phyloP scores from a whole-genome alignment of 768 basidiomycete genomes.

The Steccherinum ochraceum region DNA sequence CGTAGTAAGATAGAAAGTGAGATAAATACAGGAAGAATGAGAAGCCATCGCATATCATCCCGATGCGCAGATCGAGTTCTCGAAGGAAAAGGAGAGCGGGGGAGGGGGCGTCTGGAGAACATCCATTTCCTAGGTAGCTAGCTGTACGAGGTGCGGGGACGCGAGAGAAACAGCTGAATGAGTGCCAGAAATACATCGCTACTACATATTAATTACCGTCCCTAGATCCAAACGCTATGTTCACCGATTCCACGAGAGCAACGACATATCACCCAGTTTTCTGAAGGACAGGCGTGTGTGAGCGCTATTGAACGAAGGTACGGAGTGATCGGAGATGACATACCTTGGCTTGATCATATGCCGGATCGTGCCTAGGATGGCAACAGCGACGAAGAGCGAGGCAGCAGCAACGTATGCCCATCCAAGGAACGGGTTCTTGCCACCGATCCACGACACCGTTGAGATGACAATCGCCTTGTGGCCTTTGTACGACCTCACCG shows the following conservation, averaged over 20 bases:
- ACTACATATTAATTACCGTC: background rate
- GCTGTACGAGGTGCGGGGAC: too few species aligned
- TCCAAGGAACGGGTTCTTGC: slow-evolving; percentile 96
- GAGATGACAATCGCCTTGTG: slow-evolving; percentile 97
- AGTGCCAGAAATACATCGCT: background rate
- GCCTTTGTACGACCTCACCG: slow-evolving; percentile 83
- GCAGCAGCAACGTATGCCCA: slow-evolving; percentile 96
- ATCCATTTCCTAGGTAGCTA: background rate
- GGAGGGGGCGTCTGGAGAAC: too few species aligned
- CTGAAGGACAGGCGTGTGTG: slow-evolving; percentile 28
- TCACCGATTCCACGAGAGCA: slow-evolving; percentile 80
- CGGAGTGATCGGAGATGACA: slow-evolving; percentile 8
- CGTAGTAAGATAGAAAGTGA: background rate
- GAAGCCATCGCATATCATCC: too few species aligned
- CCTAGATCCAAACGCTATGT: background rate
- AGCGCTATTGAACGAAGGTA: slow-evolving; percentile 9
- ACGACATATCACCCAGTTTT: slow-evolving; percentile 81
- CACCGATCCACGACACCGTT: slow-evolving; percentile 97
- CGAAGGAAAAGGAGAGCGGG: too few species aligned
- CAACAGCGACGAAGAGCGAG: slow-evolving; percentile 80
- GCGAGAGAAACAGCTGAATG: too few species aligned
- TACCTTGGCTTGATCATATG: slow-evolving; percentile 92
- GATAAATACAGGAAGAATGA: background rate
- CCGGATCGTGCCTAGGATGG: slow-evolving; percentile 81
- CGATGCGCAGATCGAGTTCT: too few species aligned